phyloP scores from a whole-genome alignment of 129 eudicot species.

The Flaveria sonorensis region DNA sequence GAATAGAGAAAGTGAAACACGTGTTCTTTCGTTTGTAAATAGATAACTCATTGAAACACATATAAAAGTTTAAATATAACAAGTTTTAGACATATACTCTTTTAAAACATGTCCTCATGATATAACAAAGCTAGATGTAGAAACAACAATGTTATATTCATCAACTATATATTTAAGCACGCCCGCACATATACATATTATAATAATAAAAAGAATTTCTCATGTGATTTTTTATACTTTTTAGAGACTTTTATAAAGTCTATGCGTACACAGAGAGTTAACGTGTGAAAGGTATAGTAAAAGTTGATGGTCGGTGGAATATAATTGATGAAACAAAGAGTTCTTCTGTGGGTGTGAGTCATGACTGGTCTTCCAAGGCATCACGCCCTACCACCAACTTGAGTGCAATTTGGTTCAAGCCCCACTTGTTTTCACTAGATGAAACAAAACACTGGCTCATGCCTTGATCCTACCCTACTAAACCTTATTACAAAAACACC shows the following conservation, averaged over 20 bases:
- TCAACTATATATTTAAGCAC: too few relatives aligned
- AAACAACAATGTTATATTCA: too few relatives aligned
- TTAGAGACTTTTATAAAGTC: background rate
- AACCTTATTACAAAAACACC: slow-evolving; percentile 21
- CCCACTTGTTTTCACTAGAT: slow-evolving; percentile 24
- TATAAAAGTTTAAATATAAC: too few relatives aligned
- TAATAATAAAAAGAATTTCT: too few relatives aligned
- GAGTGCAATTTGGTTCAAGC: slow-evolving; percentile 12
- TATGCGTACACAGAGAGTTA: background rate
- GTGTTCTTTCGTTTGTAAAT: too few relatives aligned
- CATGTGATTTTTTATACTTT: background rate
- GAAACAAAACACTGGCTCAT: slow-evolving; percentile 33
- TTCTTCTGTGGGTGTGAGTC: slow-evolving; percentile 36
- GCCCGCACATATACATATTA: too few relatives aligned
- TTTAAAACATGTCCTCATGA: too few relatives aligned
- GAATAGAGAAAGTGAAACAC: too few relatives aligned
- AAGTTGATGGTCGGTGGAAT: slow-evolving; percentile 36
- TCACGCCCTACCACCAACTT: slow-evolving; percentile 23
- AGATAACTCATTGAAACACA: too few relatives aligned
- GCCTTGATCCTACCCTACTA: slow-evolving; percentile 27
- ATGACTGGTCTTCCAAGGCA: slow-evolving; percentile 26
- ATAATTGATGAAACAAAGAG: slow-evolving; percentile 20
- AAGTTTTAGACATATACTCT: too few relatives aligned
- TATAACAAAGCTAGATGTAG: too few relatives aligned
- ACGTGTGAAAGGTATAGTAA: background rate